These are phyloP conservation scores for Spirogloea muscicola DNA, from an alignment of 139 green algal genomes.

Conservation along the genomic window DNA sequence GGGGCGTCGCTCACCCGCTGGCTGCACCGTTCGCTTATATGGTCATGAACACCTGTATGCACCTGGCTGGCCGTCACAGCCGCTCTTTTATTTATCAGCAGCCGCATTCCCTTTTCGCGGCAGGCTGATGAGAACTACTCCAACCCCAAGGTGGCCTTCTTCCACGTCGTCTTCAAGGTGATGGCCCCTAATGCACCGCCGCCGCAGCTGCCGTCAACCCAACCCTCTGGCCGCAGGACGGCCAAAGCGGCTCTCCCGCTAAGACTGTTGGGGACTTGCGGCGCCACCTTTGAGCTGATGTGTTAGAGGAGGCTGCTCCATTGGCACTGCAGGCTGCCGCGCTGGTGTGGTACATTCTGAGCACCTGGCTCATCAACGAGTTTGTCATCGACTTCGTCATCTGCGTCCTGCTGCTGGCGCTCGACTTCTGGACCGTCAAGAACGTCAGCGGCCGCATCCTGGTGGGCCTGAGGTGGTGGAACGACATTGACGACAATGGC, in stretches of 20 bases:
- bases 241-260: too few species aligned
- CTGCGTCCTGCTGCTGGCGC: constrained; percentile 45
- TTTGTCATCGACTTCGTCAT: constrained; percentile 56
- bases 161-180: constrained; percentile 47
- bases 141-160: constrained; percentile 24
- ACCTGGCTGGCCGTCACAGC: too few species aligned
- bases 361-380: constrained; percentile 16
- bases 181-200: too few species aligned
- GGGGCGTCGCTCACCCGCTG: too few species aligned
- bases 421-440: constrained; percentile 61
- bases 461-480: constrained; percentile 95
- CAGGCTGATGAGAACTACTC: constrained; percentile 30
- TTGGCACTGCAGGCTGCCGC: constrained; percentile 40
- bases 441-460: constrained; percentile 88
- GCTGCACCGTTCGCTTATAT: too few species aligned
- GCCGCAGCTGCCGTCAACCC: too few species aligned
- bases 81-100: too few species aligned
- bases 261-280: not conserved
- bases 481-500: constrained; percentile 88
- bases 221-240: too few species aligned
- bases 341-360: constrained; percentile 42
- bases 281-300: not conserved
- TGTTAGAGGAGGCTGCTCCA: not conserved
- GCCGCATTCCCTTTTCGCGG: too few species aligned
- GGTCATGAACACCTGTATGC: too few species aligned